A percentile compares a stretch with the other conserved stretches of the same genome.
Conservation (phyloP, 2,329 filamentous ascomycete species). For the Cladophialophora immunda region DNA sequence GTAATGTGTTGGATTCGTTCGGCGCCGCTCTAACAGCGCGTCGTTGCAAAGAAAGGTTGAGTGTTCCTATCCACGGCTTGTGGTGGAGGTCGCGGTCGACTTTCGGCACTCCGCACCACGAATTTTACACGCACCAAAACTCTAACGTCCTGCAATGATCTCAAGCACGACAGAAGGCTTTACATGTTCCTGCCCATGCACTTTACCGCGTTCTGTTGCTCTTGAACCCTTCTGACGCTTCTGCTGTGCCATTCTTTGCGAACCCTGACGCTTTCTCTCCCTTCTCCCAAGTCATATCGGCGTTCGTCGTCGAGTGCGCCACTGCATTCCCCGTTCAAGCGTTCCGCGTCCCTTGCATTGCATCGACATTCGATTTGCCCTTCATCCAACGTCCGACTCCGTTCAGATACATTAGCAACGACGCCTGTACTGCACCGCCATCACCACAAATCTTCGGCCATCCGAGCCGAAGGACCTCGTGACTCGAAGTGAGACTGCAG, state of each 20-base stretch:
- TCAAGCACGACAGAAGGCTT: not conserved
- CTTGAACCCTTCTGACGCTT: not conserved
- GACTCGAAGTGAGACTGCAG: not conserved
- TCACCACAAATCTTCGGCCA: no score
- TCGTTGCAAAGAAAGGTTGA: not conserved
- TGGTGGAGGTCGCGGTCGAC: conserved; percentile 3
- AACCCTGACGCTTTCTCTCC: not conserved
- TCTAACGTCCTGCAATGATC: not conserved
- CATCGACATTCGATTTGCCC: not conserved
- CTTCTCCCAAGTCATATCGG: not conserved
- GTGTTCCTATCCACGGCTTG: not conserved
- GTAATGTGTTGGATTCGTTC: not conserved
- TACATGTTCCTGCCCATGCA: not conserved
- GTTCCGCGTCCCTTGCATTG: not conserved
- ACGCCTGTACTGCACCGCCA: no score
- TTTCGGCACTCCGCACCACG: conserved; percentile 3
- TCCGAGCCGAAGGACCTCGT: not conserved
- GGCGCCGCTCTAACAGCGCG: not conserved
- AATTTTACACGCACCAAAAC: not conserved
- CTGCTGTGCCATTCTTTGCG: not conserved
- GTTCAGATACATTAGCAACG: not conserved
- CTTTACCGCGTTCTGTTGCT: not conserved
- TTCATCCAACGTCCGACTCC: not conserved
- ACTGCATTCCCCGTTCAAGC: not conserved
- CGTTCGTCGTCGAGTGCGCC: not conserved